Evolutionary conservation across 257 asterid species (phyloP).

Genomic region (Eucommia ulmoides): DNA sequence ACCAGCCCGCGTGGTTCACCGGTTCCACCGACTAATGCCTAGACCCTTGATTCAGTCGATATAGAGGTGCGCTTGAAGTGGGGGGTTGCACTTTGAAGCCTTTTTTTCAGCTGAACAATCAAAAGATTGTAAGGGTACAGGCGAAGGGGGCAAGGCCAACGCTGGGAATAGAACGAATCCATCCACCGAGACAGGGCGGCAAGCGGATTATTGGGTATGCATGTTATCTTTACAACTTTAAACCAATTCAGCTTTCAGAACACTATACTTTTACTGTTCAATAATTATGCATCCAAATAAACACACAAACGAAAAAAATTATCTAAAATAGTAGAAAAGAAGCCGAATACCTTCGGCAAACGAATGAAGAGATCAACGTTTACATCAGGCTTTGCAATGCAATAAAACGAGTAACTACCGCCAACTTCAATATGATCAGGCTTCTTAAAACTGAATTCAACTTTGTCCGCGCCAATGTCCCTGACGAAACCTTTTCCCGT

Average conservation of each 20-base stretch:
- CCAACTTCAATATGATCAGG: constrained; percentile 56
- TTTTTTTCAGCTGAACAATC: no score
- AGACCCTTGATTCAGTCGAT: no score
- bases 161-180: no score
- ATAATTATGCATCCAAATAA: neutral
- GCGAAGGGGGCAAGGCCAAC: no score
- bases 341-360: constrained; percentile 89
- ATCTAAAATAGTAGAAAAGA: neutral
- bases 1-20: no score
- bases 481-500: constrained; percentile 68
- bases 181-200: no score
- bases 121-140: no score
- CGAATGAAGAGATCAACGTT: constrained; percentile 65
- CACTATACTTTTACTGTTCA: neutral
- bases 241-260: neutral
- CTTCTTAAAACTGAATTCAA: constrained; percentile 68
- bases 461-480: constrained; percentile 83
- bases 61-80: no score
- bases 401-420: constrained; percentile 72
- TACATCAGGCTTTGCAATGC: constrained; percentile 58
- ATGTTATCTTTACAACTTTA: no score
- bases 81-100: no score
- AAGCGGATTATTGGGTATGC: no score
- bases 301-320: neutral
- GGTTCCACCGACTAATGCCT: no score